Base-by-base conservation (phyloP, 768 basidiomycete genomes). In the Suillus plorans region DNA sequence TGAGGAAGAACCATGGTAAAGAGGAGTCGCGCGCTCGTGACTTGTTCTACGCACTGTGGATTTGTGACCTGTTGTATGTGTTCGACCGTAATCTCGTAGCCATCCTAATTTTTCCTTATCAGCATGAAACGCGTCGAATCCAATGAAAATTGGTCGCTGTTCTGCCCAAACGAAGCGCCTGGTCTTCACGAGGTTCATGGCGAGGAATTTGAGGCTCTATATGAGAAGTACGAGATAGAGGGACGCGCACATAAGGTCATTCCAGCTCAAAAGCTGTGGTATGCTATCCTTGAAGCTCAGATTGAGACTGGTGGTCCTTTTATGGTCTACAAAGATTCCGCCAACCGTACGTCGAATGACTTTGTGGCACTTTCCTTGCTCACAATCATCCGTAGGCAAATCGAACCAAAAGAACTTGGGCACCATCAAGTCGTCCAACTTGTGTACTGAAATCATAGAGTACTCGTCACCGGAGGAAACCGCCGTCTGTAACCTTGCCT, bases 291-390 rank as follows among this genome's bases (percentile, higher is more conserved):
- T 47, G 97, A 99, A 73, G 89, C 95, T 14, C 97, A 99, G 78
- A 95, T 97, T 69, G 97, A 99, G 80, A 99, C 97, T 1, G 97
- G 97, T 59, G 91, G 90, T n/a, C 97, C 97, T 0, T 99, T 98
- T 82, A 99, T 99, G 94, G 82, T 94, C 34, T 99, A 99, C 85
- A 99, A 99, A 81, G 97, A 99, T 73, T 86, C 94, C 47, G 90
- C 92, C 64, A 99, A 99, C 76, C 79, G 94, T 95, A 70, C 62
- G 90, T 80, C 13, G 20, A 20, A 31, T 41, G 41, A 49, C 53
- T 62, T 18, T 42, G 57, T 60, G n/a, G 44, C 28, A 28, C 36
- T 41, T 52, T 45, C n/a, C 14, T 47, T 20, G 25, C 50, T 67
- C 28, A 69, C 25, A 9, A 55, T 25, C 13, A 5, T 42, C n/a